phyloP scores from a whole-genome alignment of 2,329 filamentous ascomycete genomes.

The Colletotrichum cuscutae region DNA sequence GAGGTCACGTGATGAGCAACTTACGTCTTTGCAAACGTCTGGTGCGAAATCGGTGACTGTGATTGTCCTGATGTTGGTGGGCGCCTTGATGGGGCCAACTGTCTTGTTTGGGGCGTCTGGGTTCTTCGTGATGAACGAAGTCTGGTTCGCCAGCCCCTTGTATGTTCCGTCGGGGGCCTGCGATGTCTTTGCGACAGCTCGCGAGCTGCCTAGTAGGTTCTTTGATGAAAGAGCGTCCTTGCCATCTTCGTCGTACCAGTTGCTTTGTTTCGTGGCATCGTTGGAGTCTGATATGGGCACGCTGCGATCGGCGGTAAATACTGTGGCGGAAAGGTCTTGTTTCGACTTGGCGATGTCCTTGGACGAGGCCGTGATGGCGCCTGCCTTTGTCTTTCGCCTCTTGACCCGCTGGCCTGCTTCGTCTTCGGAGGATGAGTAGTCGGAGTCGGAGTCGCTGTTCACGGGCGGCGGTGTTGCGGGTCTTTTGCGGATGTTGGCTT shows the following conservation, averaged over 20 bases:
- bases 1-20: no score
- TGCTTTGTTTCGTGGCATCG: conserved; percentile 88
- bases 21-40: conserved; percentile 87
- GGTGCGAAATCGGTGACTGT: conserved; percentile 92
- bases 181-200: conserved; percentile 40
- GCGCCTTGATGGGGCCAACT: conserved; percentile 87
- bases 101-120: conserved; percentile 75
- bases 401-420: conserved; percentile 83
- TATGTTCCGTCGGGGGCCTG: conserved; percentile 72
- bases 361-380: conserved; percentile 73
- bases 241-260: conserved; percentile 87
- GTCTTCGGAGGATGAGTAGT: conserved; percentile 79
- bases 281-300: conserved; percentile 74
- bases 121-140: conserved; percentile 83
- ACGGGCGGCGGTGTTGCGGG: conserved; percentile 80
- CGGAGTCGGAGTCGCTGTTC: conserved; percentile 67
- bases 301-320: conserved; percentile 70
- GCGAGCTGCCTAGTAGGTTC: conserved; percentile 69
- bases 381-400: conserved; percentile 76
- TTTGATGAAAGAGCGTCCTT: conserved; percentile 57
- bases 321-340: conserved; percentile 60
- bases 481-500: conserved; percentile 83
- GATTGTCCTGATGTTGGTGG: conserved; percentile 89
- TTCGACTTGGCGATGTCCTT: conserved; percentile 52
- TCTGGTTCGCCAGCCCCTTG: conserved; percentile 78